phyloP scores from a whole-genome alignment of 2,329 filamentous ascomycete genomes.

The Clarireedia sp. region DNA sequence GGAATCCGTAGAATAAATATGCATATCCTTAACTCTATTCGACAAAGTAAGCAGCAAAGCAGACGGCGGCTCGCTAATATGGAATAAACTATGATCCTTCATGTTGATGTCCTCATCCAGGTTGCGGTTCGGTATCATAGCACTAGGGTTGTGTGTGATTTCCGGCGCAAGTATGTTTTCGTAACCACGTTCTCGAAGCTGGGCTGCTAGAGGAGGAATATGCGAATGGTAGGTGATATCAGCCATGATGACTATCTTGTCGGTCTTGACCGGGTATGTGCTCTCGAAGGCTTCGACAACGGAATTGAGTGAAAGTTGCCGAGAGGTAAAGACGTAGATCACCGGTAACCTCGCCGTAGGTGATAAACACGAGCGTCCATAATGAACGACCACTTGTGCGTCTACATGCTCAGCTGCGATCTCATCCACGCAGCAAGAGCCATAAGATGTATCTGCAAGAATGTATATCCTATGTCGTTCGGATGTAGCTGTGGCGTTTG shows the following conservation, averaged over 20 bases:
- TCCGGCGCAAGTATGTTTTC: slow-evolving; percentile 58
- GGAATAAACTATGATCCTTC: slow-evolving; percentile 59
- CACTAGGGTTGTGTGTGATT: slow-evolving; percentile 70
- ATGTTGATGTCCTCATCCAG: slow-evolving; percentile 33
- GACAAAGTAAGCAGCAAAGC: slow-evolving; percentile 81
- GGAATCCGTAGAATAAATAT: slow-evolving; percentile 60
- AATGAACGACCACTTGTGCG: slow-evolving; percentile 88
- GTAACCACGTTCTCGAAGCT: slow-evolving; percentile 60
- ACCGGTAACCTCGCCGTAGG: slow-evolving; percentile 82
- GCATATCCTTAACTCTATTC: slow-evolving; percentile 69
- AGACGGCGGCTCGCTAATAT: slow-evolving; percentile 75
- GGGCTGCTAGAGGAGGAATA: slow-evolving; percentile 48
- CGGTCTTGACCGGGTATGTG: slow-evolving; percentile 52
- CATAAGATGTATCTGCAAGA: slow-evolving; percentile 91
- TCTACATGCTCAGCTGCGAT: slow-evolving; percentile 89
- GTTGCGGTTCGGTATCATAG: slow-evolving; percentile 75
- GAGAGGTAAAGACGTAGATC: slow-evolving; percentile 80
- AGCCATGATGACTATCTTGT: slow-evolving; percentile 72
- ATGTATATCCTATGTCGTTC: slow-evolving; percentile 54
- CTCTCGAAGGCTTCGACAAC: slow-evolving; percentile 52
- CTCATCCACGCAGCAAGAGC: slow-evolving; percentile 94
- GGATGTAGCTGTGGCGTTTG: background rate
- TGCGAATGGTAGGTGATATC: slow-evolving; percentile 83
- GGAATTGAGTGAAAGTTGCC: slow-evolving; percentile 54
- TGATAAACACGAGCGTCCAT: slow-evolving; percentile 84